phyloP scores from a whole-genome alignment of 371 early-diverging fungal genomes.

The Mucor mucedo region DNA sequence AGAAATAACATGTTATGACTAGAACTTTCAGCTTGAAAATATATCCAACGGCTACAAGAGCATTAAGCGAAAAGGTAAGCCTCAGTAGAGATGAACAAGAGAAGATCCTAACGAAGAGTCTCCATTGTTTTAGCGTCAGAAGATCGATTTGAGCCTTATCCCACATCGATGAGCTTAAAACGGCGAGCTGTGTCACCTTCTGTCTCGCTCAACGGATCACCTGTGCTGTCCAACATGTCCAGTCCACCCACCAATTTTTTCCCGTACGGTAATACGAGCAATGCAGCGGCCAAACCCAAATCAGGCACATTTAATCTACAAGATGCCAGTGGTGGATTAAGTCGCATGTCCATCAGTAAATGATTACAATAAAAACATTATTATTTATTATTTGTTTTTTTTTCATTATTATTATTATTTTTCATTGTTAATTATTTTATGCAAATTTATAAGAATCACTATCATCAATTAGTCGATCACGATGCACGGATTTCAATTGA shows the following conservation, averaged over 20 bases:
- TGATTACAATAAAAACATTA: background rate
- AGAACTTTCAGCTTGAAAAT: slow-evolving; percentile 51
- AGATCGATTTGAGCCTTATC: slow-evolving; percentile 46
- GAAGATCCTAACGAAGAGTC: no score
- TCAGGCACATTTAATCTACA: slow-evolving; percentile 42
- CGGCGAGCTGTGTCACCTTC: slow-evolving; percentile 54
- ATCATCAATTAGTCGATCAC: slow-evolving; percentile 24
- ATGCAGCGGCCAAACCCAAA: slow-evolving; percentile 34
- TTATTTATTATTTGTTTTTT: no score
- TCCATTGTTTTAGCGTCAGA: slow-evolving; percentile 33
- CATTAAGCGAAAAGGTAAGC: slow-evolving; percentile 50
- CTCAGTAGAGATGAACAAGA: background rate
- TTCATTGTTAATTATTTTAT: slow-evolving; percentile 6
- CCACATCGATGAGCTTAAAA: slow-evolving; percentile 35
- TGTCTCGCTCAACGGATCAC: slow-evolving; percentile 47
- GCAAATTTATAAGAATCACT: slow-evolving; percentile 35
- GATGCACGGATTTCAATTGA: slow-evolving; percentile 29
- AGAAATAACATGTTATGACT: background rate
- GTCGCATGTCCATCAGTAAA: slow-evolving; percentile 51
- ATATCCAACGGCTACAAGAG: slow-evolving; percentile 32
- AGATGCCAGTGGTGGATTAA: slow-evolving; percentile 52
- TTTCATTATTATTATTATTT: no score
- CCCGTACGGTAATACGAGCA: slow-evolving; percentile 7
- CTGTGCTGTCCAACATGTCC: slow-evolving; percentile 40
- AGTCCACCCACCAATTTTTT: slow-evolving; percentile 42